Base-by-base conservation (phyloP, 225 moss, liverwort and hornwort species). In the Physcomitrellopsis africana region DNA sequence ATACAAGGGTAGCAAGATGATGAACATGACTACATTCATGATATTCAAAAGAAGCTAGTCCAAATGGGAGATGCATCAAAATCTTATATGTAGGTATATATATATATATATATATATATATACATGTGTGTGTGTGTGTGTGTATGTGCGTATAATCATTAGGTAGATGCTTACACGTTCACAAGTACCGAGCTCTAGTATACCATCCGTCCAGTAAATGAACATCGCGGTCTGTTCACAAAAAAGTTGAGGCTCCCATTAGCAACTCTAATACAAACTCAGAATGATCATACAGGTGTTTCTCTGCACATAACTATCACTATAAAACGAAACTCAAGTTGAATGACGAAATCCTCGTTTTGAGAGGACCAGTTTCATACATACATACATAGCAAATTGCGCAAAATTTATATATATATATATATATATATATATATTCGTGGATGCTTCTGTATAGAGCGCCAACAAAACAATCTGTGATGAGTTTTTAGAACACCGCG, bases 111-210 rank as follows among this genome's bases (percentile, higher is more conserved):
- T 24, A 24, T 24, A 24, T 24, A 24, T 24, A 24, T 24, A 24
- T 24, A 24, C 1, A 24, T 24, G 1, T 24, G 1, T 24, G 1
- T 24, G 1, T 24, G 24, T 24, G 24, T 24, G 24, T 24, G 24
- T 24, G 24, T 24, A 1, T 24, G 24, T 24, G 24, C 1, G 24
- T 24, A 53, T 15, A 27, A 27, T 29, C 15, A 51, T 0, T 3
- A 51, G 44, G 22, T 19, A 5, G 7, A n/a, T 66, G 65, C 77
- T 72, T 73, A 89, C 80, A 70, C 74, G 69, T 42, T 11, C 76
- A 41, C 81, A 72, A 60, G 91, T 83, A n/a, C 94, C 94, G 18
- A 95, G 79, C 81, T 95, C 94, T 68, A 95, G 83, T 45, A 95
- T 92, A 47, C 83, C 83, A 24, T 79, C 74, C 23, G 72, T 67